Evolutionary conservation across 106 monocot genomes (phyloP), one percentile per base, ranked within the genome.

Genomic region (Triglochin maritima): DNA sequence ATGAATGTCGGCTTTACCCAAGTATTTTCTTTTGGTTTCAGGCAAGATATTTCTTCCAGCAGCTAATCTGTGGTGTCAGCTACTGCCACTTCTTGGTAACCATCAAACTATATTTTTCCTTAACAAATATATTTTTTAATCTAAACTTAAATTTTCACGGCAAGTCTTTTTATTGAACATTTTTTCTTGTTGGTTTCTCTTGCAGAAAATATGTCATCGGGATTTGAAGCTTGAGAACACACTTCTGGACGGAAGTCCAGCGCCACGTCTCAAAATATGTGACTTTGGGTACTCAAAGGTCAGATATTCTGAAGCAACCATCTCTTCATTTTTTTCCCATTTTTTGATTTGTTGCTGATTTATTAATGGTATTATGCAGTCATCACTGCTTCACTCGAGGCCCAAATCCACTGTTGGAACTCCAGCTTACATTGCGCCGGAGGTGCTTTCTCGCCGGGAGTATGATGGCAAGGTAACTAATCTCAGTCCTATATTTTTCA

Each of bases 11-110:
- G 29, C 29, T 29, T 29, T 29, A 29, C 29, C 29, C 29, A 29
- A 29, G 29, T 29, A 29, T 29, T 29, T 29, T 29, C 29, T 29
- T 29, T 66, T 42, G 9, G 13, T 72, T 77, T 16, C 74, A 95
- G 94, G 94, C 94, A 50, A 82, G 94, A 50, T 94, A 94, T 79
- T 94, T 94, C 80, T 94, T 94, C 74, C 94, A 94, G 79, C 94
- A 94, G 72, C 94, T 94, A 29, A 87, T 94, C 65, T 89, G 74
- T 14, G 94, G 89, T 0, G 89, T 94, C 57, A 94, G 89, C 81
- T 94, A 83, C 69, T 94, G 87, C 82, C 94, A 94, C 72, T 74
- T 66, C 73, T 49, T 87, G 94, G 94, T 95, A 78, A 53, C 3
- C 5, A 51, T 7, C 5, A 47, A 6, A 9, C 41, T 0, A 8